Conservation (phyloP, 169 alveolate species). For the Plasmodium vinckei region DNA sequence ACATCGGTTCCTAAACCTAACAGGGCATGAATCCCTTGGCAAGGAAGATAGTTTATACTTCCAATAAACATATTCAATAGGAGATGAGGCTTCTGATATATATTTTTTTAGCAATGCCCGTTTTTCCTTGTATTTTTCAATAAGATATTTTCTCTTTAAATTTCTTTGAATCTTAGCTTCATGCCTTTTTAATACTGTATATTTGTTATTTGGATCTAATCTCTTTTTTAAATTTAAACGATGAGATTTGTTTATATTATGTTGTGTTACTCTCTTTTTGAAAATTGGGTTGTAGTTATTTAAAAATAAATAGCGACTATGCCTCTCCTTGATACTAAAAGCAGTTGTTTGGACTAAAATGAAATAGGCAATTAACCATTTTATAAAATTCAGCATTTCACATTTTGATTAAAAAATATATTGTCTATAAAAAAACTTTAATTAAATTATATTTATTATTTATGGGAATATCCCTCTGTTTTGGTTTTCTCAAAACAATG, state of each 20-base stretch:
- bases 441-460: no score
- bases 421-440: background rate
- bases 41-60: conserved; percentile 78
- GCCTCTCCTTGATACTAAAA: background rate
- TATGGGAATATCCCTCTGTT: no score
- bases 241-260: background rate
- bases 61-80: conserved; percentile 83
- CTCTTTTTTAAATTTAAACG: conserved; percentile 56
- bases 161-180: conserved; percentile 79
- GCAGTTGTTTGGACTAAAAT: conserved; percentile 9
- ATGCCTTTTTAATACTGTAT: conserved; percentile 74
- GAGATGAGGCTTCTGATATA: conserved; percentile 78
- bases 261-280: conserved; percentile 13
- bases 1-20: conserved; percentile 79
- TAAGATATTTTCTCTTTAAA: conserved; percentile 79
- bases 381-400: conserved; percentile 67
- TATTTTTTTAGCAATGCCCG: conserved; percentile 79
- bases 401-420: conserved; percentile 25
- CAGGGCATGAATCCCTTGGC: conserved; percentile 82
- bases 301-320: conserved; percentile 13
- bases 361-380: conserved; percentile 19
- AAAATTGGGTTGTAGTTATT: conserved; percentile 8
- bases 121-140: conserved; percentile 79
- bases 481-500: no score
- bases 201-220: conserved; percentile 56